These are phyloP conservation scores for Naganishia vishniacii DNA, from an alignment of 768 basidiomycete species.

Conservation along the genomic window DNA sequence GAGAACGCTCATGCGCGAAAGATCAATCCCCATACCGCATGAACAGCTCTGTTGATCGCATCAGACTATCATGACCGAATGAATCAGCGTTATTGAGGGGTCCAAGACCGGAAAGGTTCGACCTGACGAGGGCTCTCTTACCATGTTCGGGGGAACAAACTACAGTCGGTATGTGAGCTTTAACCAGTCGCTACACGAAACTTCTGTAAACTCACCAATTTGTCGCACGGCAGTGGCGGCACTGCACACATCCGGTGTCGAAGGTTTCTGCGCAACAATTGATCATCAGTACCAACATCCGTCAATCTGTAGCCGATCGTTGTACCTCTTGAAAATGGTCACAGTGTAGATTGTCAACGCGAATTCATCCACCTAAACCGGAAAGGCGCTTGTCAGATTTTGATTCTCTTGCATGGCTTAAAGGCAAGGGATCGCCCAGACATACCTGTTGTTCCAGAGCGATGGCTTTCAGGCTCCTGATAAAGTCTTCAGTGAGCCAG, in stretches of 20 bases:
- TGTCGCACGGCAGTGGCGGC: slow-evolving; percentile 41
- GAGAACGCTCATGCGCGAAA: not conserved
- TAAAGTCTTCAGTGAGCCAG: slow-evolving; percentile 43
- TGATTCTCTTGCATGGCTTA: not conserved
- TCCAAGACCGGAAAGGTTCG: not conserved
- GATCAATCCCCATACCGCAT: slow-evolving; percentile 35
- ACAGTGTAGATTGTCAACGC: slow-evolving; percentile 45
- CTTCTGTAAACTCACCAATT: slow-evolving; percentile 29
- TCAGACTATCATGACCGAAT: slow-evolving; percentile 22
- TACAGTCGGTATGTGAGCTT: not conserved
- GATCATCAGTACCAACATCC: not conserved
- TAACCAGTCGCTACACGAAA: too few relatives aligned
- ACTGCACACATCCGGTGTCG: slow-evolving; percentile 36
- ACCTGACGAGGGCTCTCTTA: not conserved
- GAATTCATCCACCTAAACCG: slow-evolving; percentile 35
- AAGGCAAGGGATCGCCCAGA: not conserved
- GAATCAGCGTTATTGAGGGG: not conserved
- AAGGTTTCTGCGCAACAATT: slow-evolving; percentile 26
- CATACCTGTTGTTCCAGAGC: slow-evolving; percentile 40
- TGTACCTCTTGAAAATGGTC: slow-evolving; percentile 45
- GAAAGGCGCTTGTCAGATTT: not conserved
- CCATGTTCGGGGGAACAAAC: slow-evolving; percentile 45
- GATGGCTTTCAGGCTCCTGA: slow-evolving; percentile 39
- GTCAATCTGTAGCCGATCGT: not conserved
- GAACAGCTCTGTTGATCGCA: slow-evolving; percentile 46